Evolutionary conservation across 805 yeast genomes (phyloP), one percentile per base, ranked within the genome.

Genomic region (Soucietia sequanensis): DNA sequence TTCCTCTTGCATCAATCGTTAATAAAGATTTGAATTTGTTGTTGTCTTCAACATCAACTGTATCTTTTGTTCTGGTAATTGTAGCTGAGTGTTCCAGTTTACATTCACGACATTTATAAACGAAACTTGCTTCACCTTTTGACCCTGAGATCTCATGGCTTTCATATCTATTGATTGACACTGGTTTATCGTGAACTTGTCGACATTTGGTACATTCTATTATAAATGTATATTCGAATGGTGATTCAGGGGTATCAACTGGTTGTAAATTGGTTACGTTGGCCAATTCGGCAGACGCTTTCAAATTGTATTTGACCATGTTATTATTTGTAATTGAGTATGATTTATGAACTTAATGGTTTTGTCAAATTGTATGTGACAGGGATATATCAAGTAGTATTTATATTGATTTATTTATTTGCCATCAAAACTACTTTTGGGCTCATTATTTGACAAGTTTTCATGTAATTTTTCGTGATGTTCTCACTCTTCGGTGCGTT

Each of bases 1-100:
- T 58, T 3, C 99, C 99, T 48, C 99, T 78, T 31, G 89, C 75
- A 51, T 93, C 98, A 36, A 93, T 76, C 27, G 78, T 78, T 20
- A 89, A 65, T 20, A 90, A 52, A 2, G 57, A 56, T 6, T 66
- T 72, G 28, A 67, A 54, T 44, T 71, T 66, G 4, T 70, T 74
- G 20, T 44, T 39, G 24, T 61, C 69, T 9, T 74, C 83, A 2
- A 42, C 42, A 1, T 62, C 57, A 43, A 56, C 44, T 23, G 40
- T 44, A 14, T 68, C 65, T 7, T 60, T 47, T 3, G 68, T 56
- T 24, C 64, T 44, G n/a, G 36, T 30, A 12, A 68, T 51, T 21
- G 47, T 44, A 1, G 72, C 70, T 6, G 68, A 57, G 35, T 60
- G 66, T 38, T 66, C 72, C 16, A 44, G 37, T 37, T 65, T 68